Evolutionary conservation across 441 rosid genomes (phyloP).

Genomic region (Gossypium gossypioides): DNA sequence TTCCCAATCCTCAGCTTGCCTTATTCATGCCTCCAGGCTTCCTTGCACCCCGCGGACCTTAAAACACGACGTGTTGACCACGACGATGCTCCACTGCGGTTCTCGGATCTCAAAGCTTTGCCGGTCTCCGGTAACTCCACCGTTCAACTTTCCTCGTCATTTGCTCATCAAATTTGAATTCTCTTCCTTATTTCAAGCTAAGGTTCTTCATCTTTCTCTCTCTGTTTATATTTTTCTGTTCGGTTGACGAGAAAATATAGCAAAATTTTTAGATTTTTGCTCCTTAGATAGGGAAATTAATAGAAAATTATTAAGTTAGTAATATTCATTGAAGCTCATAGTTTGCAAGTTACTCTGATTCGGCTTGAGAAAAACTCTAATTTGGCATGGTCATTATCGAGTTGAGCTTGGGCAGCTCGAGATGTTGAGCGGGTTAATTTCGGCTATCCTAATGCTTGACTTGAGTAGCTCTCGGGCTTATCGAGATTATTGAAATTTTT

Average conservation of each 20-base stretch:
- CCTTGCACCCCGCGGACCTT: not conserved
- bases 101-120: constrained; percentile 12
- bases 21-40: not conserved
- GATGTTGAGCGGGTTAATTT: not conserved
- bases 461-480: not conserved
- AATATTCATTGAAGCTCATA: not conserved
- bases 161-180: constrained; percentile 13
- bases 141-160: constrained; percentile 8
- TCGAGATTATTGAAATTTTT: not conserved
- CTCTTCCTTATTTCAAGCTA: constrained; percentile 19
- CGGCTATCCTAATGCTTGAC: not conserved
- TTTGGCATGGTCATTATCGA: not conserved
- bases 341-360: not conserved
- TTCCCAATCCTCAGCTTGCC: not conserved
- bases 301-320: not conserved
- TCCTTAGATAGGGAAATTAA: not conserved
- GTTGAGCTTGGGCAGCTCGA: not conserved
- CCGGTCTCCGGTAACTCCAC: constrained; percentile 12
- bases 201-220: constrained; percentile 12
- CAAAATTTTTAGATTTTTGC: not conserved
- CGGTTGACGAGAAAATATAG: constrained; percentile 10
- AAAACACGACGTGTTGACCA: not conserved
- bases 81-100: constrained; percentile 19
- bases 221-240: not conserved
- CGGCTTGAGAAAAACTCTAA: not conserved